phyloP scores from a whole-genome alignment of 805 yeast species.

The Lachancea mirantina region DNA sequence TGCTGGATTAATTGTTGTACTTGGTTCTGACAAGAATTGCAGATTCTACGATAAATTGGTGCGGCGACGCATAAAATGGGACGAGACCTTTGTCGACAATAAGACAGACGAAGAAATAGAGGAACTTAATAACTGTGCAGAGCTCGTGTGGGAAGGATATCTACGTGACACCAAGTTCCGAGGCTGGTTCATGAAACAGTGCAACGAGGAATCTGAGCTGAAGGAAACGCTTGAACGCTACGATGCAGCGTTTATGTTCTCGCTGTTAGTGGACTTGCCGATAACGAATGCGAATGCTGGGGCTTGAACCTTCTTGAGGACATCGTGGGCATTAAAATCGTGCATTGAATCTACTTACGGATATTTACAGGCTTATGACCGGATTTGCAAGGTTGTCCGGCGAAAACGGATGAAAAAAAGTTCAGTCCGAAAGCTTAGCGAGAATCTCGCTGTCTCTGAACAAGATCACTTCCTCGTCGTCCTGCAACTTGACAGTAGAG shows the following conservation, averaged over 20 bases:
- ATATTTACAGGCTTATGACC: no score
- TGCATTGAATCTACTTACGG: no score
- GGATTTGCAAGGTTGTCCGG: no score
- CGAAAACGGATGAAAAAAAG: no score
- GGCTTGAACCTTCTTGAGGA: no score
- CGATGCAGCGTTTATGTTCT: conserved; percentile 49
- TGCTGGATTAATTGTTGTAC: conserved; percentile 58
- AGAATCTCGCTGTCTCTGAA: conserved; percentile 93
- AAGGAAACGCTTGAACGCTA: conserved; percentile 42
- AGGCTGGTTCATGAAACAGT: conserved; percentile 61
- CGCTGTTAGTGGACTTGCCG: no score
- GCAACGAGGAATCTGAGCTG: conserved; percentile 46
- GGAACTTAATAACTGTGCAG: conserved; percentile 39
- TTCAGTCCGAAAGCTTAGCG: no score
- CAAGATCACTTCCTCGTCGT: conserved; percentile 65
- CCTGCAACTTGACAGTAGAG: conserved; percentile 76
- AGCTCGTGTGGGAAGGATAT: conserved; percentile 67
- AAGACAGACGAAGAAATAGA: conserved; percentile 29
- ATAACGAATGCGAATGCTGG: no score
- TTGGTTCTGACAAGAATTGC: conserved; percentile 62
- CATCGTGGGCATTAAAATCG: no score
- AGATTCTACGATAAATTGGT: conserved; percentile 58
- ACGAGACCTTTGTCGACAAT: conserved; percentile 38
- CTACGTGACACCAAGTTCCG: conserved; percentile 46
- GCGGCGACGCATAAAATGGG: conserved; percentile 63